phyloP scores from a whole-genome alignment of 495 filamentous ascomycete species.

The Eremomyces bilateralis region DNA sequence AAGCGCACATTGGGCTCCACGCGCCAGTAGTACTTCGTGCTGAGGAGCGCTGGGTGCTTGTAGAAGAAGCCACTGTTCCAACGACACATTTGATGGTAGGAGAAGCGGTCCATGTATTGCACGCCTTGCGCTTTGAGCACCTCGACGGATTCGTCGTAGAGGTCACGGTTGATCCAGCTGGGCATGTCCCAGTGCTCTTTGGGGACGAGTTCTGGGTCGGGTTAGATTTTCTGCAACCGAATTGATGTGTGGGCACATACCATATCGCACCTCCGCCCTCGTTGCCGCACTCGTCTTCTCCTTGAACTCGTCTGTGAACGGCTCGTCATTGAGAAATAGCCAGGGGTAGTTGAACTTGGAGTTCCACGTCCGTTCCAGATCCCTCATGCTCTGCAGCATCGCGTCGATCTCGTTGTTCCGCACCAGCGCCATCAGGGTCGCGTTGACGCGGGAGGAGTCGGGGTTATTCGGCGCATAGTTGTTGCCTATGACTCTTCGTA shows the following conservation, averaged over 20 bases:
- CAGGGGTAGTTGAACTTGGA: slow-evolving; percentile 98
- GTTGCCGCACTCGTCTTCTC: slow-evolving; percentile 49
- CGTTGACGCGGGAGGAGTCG: slow-evolving; percentile 67
- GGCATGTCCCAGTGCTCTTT: slow-evolving; percentile 88
- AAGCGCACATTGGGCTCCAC: slow-evolving; percentile 98
- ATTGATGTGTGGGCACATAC: slow-evolving; percentile 24
- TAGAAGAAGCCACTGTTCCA: slow-evolving; percentile 99
- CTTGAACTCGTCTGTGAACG: slow-evolving; percentile 88
- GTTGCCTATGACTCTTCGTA: slow-evolving; percentile 39
- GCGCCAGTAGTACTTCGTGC: slow-evolving; percentile 90
- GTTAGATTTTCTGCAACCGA: slow-evolving; percentile 7
- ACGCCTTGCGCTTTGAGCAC: slow-evolving; percentile 66
- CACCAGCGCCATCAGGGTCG: slow-evolving; percentile 82
- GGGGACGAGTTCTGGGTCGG: slow-evolving; percentile 49
- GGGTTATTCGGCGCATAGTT: slow-evolving; percentile 55
- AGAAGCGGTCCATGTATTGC: slow-evolving; percentile 70
- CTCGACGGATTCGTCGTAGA: slow-evolving; percentile 66
- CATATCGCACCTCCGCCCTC: slow-evolving; percentile 67
- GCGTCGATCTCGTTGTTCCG: slow-evolving; percentile 72
- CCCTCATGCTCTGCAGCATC: slow-evolving; percentile 67
- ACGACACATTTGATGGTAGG: slow-evolving; percentile 98
- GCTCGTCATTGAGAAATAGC: slow-evolving; percentile 95
- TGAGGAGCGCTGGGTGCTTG: slow-evolving; percentile 68
- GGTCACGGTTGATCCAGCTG: slow-evolving; percentile 70
- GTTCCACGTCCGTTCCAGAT: slow-evolving; percentile 92